A percentile compares a stretch with the other conserved stretches of the same genome.
phyloP scores from a whole-genome alignment of 352 stramenopile genomes.

The Phytophthora tubulina region DNA sequence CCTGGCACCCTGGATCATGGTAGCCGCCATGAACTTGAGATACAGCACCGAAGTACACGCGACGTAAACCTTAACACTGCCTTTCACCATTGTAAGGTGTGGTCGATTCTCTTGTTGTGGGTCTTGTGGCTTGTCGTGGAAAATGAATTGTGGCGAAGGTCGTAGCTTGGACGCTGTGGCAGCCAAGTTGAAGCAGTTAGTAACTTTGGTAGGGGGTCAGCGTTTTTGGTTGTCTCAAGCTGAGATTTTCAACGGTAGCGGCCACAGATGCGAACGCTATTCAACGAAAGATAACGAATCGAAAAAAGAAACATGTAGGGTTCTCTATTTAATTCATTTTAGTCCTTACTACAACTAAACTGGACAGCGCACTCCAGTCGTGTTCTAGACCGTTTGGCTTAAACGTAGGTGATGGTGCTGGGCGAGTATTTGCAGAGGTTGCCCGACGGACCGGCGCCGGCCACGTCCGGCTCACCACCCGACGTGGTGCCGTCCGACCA shows the following conservation, averaged over 20 bases:
- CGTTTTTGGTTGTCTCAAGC: slow-evolving; percentile 14
- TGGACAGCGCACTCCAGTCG: background rate
- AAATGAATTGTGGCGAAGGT: background rate
- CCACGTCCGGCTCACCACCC: slow-evolving; percentile 30
- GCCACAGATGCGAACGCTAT: too few species aligned
- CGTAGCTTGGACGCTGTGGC: background rate
- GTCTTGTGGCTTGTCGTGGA: background rate
- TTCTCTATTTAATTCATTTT: slow-evolving; percentile 14
- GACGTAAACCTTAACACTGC: slow-evolving; percentile 36
- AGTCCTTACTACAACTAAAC: background rate
- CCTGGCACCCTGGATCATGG: slow-evolving; percentile 61
- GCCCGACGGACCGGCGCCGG: slow-evolving; percentile 21
- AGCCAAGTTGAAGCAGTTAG: slow-evolving; percentile 9
- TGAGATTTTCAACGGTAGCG: slow-evolving; percentile 13
- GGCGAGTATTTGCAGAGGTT: slow-evolving; percentile 42
- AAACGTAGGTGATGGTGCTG: slow-evolving; percentile 35
- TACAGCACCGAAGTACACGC: slow-evolving; percentile 55
- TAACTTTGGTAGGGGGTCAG: background rate
- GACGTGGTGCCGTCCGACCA: slow-evolving; percentile 32
- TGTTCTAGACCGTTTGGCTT: background rate
- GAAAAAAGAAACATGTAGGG: slow-evolving; percentile 1
- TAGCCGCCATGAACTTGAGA: slow-evolving; percentile 67
- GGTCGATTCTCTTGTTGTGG: background rate
- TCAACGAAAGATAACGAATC: background rate
- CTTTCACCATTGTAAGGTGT: slow-evolving; percentile 10